Conservation (phyloP, 2,329 filamentous ascomycete species). For the Sarocladium brachiariae region DNA sequence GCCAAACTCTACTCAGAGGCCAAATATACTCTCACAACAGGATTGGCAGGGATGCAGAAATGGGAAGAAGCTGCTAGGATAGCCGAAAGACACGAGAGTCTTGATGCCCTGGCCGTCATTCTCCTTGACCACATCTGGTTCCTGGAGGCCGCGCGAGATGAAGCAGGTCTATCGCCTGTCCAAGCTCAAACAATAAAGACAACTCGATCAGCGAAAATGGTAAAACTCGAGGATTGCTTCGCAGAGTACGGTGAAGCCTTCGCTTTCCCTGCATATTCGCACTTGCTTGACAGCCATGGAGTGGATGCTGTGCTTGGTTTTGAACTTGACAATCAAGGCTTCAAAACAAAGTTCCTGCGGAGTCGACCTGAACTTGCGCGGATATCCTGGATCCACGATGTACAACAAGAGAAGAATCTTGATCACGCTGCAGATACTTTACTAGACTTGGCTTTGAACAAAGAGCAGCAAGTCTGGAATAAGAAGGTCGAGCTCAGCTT, state of each 20-base stretch:
- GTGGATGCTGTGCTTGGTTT: conserved; percentile 65
- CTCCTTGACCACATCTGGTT: conserved; percentile 46
- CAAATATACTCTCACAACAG: conserved; percentile 44
- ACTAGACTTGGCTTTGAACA: conserved; percentile 58
- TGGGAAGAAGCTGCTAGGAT: conserved; percentile 53
- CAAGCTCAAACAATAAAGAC: conserved; percentile 24
- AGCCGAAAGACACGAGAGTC: conserved; percentile 50
- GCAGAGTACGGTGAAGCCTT: conserved; percentile 59
- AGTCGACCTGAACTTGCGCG: conserved; percentile 65
- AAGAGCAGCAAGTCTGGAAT: conserved; percentile 79
- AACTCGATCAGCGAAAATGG: conserved; percentile 35
- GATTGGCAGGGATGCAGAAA: conserved; percentile 46
- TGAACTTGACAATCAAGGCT: conserved; percentile 58
- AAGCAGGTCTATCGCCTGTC: conserved; percentile 21
- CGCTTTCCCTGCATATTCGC: conserved; percentile 73
- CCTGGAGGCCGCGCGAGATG: conserved; percentile 22
- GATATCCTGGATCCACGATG: conserved; percentile 92
- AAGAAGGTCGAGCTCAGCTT: conserved; percentile 90
- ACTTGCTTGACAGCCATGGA: conserved; percentile 61
- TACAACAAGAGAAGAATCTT: conserved; percentile 69
- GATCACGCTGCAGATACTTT: conserved; percentile 65
- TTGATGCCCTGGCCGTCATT: conserved; percentile 49
- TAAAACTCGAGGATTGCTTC: conserved; percentile 48
- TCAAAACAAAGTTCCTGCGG: conserved; percentile 72
- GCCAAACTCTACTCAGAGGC: conserved; percentile 41